Percentiles rank a stretch among this genome's conserved stretches.
Evolutionary conservation across 306 rosid genomes (phyloP).

Genomic region (Glycyrrhiza uralensis): DNA sequence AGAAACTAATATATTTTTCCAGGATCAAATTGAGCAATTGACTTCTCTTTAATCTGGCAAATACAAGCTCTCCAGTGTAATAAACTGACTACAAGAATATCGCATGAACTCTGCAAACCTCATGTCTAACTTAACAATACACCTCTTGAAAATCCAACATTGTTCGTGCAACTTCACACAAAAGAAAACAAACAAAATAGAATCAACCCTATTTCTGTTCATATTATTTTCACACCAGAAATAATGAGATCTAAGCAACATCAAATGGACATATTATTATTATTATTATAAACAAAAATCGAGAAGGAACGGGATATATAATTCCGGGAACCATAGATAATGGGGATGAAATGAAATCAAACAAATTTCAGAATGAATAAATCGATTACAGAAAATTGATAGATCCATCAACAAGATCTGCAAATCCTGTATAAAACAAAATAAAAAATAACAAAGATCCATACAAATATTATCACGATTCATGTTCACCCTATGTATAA

Average conservation of each 20-base stretch:
- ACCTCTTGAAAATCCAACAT: background rate
- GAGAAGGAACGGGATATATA: too few species aligned
- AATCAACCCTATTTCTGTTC: background rate
- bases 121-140: background rate
- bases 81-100: background rate
- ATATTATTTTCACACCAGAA: background rate
- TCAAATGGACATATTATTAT: background rate
- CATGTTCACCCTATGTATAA: slow-evolving; percentile 27
- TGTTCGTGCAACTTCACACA: background rate
- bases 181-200: background rate
- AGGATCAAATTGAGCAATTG: background rate
- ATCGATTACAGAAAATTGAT: slow-evolving; percentile 3
- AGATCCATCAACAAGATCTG: slow-evolving; percentile 34
- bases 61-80: background rate
- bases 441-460: slow-evolving; percentile 32
- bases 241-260: background rate
- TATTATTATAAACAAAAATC: background rate
- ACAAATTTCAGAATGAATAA: slow-evolving; percentile 5
- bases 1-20: background rate
- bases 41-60: background rate
- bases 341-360: background rate
- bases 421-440: slow-evolving; percentile 18
- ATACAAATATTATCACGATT: slow-evolving; percentile 29
- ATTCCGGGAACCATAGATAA: background rate
- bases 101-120: background rate